Evolutionary conservation across 306 rosid genomes (phyloP).

Genomic region (Crotalaria pallida): DNA sequence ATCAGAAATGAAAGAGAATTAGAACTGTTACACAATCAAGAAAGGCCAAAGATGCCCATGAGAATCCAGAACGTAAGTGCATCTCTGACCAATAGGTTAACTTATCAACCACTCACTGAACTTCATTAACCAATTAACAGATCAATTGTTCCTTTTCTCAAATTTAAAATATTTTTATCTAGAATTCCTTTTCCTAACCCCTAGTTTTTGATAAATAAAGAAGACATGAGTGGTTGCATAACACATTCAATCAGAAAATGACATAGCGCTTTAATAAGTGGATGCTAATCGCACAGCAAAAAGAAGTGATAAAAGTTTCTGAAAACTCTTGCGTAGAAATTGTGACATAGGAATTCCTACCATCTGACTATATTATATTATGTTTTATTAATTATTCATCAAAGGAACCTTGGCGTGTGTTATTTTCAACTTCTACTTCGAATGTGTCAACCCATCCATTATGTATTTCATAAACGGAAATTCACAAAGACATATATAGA

Average conservation of each 20-base stretch:
- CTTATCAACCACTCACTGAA: no score
- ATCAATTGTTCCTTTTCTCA: not conserved
- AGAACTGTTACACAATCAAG: constrained; percentile 6
- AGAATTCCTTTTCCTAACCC: not conserved
- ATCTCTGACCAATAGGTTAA: no score
- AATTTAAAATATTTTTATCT: not conserved
- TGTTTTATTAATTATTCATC: not conserved
- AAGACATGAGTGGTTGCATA: not conserved
- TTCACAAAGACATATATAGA: not conserved
- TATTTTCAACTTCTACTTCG: not conserved
- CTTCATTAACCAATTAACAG: not conserved
- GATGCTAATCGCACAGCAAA: not conserved
- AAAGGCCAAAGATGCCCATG: constrained; percentile 6
- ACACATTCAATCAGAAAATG: not conserved
- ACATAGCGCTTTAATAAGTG: not conserved
- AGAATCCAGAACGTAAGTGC: constrained; percentile 20
- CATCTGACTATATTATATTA: not conserved
- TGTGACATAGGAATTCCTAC: not conserved
- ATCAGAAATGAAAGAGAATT: constrained; percentile 28
- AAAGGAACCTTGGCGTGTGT: not conserved
- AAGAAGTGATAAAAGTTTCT: constrained; percentile 2
- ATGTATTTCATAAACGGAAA: constrained; percentile 8
- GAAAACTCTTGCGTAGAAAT: not conserved
- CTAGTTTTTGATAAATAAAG: not conserved
- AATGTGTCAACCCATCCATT: not conserved